These are phyloP conservation scores for Brassica hybrid DNA, from an alignment of 441 rosid species.

Conservation along the genomic window DNA sequence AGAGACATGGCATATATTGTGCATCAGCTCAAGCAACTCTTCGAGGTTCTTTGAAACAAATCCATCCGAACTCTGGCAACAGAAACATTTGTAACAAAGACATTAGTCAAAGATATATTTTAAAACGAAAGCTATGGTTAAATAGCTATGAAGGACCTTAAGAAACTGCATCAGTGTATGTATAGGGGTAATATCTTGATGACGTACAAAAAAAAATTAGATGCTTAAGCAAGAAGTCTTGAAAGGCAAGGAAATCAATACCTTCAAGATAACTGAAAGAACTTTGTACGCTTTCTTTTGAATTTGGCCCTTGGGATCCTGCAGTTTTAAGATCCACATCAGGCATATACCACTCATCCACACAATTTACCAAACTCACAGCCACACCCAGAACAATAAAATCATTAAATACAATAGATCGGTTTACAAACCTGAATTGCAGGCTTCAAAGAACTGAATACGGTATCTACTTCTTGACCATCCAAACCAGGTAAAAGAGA, in stretches of 20 bases:
- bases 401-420: not conserved
- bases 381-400: not conserved
- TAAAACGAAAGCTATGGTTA: too few species aligned
- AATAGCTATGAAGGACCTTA: too few species aligned
- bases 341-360: slow-evolving; percentile 3
- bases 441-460: slow-evolving; percentile 67
- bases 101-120: too few species aligned
- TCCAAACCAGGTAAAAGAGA: slow-evolving; percentile 84
- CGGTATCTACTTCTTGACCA: slow-evolving; percentile 54
- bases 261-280: slow-evolving; percentile 82
- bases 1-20: too few species aligned
- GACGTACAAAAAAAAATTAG: too few species aligned
- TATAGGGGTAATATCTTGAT: too few species aligned
- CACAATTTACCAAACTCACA: slow-evolving; percentile 1
- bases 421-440: slow-evolving; percentile 71
- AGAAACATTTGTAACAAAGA: too few species aligned
- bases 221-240: too few species aligned
- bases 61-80: too few species aligned
- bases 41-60: too few species aligned
- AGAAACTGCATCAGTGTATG: too few species aligned
- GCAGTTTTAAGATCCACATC: slow-evolving; percentile 37
- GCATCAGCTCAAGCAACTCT: too few species aligned
- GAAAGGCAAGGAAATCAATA: slow-evolving; percentile 37
- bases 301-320: slow-evolving; percentile 74
- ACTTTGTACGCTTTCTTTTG: slow-evolving; percentile 97